Conservation (phyloP, 2,329 filamentous ascomycete genomes). For the Arthrobotrys megalospora region DNA sequence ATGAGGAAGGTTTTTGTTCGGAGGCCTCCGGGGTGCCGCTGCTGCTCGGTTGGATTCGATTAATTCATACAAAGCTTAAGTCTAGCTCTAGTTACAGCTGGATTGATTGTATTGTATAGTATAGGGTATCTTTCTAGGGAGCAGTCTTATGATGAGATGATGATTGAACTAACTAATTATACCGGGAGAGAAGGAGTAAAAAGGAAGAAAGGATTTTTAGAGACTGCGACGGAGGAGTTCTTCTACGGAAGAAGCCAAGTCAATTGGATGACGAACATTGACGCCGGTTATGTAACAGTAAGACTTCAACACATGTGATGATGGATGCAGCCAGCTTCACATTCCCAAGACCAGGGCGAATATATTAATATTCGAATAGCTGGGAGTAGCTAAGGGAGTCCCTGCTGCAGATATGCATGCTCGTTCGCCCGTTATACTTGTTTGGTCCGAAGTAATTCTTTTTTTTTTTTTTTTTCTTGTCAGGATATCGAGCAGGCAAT, state of each 20-base stretch:
- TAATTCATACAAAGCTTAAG: no score
- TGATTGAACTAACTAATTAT: not conserved
- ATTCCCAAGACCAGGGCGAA: not conserved
- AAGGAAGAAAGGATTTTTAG: not conserved
- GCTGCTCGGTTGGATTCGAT: not conserved
- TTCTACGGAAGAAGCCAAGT: no score
- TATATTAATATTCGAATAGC: not conserved
- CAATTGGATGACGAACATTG: no score
- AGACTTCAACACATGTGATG: not conserved
- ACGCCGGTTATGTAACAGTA: not conserved
- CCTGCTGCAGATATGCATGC: not conserved
- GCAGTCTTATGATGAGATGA: not conserved
- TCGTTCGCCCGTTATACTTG: not conserved
- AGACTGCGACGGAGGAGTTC: no score
- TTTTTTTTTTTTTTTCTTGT: not conserved
- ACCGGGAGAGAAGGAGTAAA: not conserved
- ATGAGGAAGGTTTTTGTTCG: not conserved
- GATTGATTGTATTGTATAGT: not conserved
- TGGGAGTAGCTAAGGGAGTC: not conserved
- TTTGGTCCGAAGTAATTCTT: not conserved
- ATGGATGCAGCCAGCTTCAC: constrained; percentile 1
- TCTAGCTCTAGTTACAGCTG: no score
- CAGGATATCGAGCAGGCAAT: not conserved
- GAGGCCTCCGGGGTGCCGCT: not conserved
- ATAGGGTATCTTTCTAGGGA: not conserved